Conservation (phyloP, 2,329 filamentous ascomycete genomes). For the Aureobasidium sp. region DNA sequence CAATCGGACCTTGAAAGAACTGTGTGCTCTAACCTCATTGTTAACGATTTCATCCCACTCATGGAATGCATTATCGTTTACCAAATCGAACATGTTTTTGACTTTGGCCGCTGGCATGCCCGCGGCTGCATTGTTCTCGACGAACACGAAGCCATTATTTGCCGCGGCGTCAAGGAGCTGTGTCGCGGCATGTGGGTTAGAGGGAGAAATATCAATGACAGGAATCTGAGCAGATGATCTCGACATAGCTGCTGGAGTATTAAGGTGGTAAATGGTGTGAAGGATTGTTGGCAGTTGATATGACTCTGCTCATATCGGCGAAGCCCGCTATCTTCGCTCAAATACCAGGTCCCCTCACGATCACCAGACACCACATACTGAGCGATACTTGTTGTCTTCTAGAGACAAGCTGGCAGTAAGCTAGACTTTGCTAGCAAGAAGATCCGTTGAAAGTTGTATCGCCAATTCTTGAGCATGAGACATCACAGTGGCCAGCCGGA, state of each 20-base stretch:
- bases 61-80: conserved; percentile 33
- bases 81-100: conserved; percentile 65
- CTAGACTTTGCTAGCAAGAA: too few species aligned
- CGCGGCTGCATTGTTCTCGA: conserved; percentile 61
- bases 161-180: conserved; percentile 71
- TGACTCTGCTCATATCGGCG: neutral
- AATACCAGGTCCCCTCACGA: too few species aligned
- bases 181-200: conserved; percentile 54
- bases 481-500: too few species aligned
- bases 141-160: conserved; percentile 82
- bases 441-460: too few species aligned
- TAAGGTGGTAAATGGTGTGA: neutral
- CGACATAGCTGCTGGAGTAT: neutral
- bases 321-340: neutral
- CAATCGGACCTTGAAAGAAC: conserved; percentile 63
- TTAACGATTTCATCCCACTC: neutral
- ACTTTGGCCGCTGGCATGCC: conserved; percentile 59
- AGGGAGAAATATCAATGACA: conserved; percentile 70
- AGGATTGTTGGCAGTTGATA: neutral
- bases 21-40: conserved; percentile 27
- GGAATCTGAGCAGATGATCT: conserved; percentile 49
- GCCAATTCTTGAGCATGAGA: too few species aligned
- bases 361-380: too few species aligned
- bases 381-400: too few species aligned
- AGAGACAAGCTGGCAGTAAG: too few species aligned